Base-by-base conservation (phyloP, 768 basidiomycete species). In the Auricularia sp. region DNA sequence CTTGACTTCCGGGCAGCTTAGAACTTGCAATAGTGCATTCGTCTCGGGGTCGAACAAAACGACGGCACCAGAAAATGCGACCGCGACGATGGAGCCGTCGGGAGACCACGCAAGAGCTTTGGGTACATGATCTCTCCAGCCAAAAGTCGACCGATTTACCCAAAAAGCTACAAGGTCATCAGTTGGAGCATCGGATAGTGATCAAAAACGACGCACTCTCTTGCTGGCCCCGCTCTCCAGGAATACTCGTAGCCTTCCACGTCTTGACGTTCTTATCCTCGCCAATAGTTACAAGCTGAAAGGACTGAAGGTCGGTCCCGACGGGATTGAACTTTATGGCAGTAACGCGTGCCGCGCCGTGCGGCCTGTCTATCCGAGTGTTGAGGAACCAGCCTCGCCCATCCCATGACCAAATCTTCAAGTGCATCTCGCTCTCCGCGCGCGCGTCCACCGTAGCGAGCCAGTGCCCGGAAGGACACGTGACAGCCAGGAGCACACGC, bases 381-480 rank as follows among this genome's bases (percentile, higher is more conserved):
- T 94, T 94, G 70, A 98, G 81, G 71, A 77, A 78, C 87, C 87
- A 92, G 65, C 79, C 76, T 67, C 82, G 85, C 54, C 77, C 78
- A 71, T 88, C 84, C 92, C 94, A 96, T 64, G 77, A 78, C 96
- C 97, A 99, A 39, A 98, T 75, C 77, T 98, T 98, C 64, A 99
- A 81, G 72, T 88, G 88, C 36, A 87, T 79, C 75, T 88, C 93
- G 75, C 86, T 86, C 13, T 77, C 79, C 29, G 83, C 84, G 54
- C 94, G 83, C 36, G 77, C 75, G 75, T 99, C 96, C 33, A 92
- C 75, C 1, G 96, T 95, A 4, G 94, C 94, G 85, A 99, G 85
- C 95, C 96, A 98, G 58, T 84, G 80, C 10, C 88, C 88, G n/a
- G 77, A 79, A 1, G 82, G 73, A 3, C 89, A 89, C 65, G 95